phyloP scores from a whole-genome alignment of 2,329 filamentous ascomycete genomes.

The Neobulgaria alba region DNA sequence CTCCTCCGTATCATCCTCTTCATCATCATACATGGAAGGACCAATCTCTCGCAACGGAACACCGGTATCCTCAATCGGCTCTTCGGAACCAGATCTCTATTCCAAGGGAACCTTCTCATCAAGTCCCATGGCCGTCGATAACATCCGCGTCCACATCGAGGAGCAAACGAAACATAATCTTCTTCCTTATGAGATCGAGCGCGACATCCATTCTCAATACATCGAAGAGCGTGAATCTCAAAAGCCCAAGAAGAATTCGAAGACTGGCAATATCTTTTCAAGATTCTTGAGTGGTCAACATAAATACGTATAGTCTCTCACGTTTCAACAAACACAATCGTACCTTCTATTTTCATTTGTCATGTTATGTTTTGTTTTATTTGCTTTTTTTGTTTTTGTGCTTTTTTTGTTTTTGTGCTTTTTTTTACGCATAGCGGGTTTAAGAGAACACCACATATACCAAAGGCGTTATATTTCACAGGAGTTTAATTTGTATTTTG shows the following conservation, averaged over 20 bases:
- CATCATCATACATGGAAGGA: conserved; percentile 27
- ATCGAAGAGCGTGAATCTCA: conserved; percentile 19
- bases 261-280: conserved; percentile 24
- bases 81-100: conserved; percentile 21
- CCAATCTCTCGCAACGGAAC: conserved; percentile 25
- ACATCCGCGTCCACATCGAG: conserved; percentile 22
- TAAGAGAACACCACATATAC: no score
- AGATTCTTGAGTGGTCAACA: conserved; percentile 17
- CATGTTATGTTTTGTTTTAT: no score
- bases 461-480: no score
- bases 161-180: conserved; percentile 18
- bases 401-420: no score
- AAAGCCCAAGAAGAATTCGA: conserved; percentile 18
- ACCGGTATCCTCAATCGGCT: conserved; percentile 28
- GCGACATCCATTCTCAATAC: conserved; percentile 7
- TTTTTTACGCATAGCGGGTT: no score
- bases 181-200: conserved; percentile 27
- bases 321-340: no score
- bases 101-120: conserved; percentile 3
- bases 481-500: no score
- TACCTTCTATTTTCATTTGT: no score
- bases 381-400: no score
- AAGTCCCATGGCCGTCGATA: conserved; percentile 12
- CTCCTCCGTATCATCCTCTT: conserved; percentile 26
- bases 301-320: background rate